Percentiles rank a stretch among this genome's conserved stretches.
These are phyloP conservation scores for Rhizoclosmatium sp. DNA, from an alignment of 192 early-diverging fungal species.

Conservation along the genomic window DNA sequence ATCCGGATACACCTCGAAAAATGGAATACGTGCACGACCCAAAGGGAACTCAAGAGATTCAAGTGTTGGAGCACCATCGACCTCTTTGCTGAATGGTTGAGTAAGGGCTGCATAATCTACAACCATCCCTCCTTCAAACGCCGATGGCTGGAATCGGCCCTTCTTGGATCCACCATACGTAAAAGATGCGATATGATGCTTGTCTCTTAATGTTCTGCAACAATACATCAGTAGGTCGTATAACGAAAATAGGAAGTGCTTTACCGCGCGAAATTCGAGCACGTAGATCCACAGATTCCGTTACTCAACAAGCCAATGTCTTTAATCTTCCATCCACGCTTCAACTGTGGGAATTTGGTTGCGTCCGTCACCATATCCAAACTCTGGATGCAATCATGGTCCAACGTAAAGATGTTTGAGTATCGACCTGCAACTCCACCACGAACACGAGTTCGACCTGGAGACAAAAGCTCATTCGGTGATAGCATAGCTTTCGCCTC, in stretches of 20 bases:
- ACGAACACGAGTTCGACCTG: not conserved
- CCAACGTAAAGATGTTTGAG: not conserved
- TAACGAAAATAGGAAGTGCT: not conserved
- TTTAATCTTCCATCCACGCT: slow-evolving; percentile 8
- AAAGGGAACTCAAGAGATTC: not conserved
- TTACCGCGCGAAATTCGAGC: slow-evolving; percentile 1
- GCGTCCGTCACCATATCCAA: slow-evolving; percentile 1
- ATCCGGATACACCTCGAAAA: slow-evolving; percentile 10
- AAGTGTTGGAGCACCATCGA: not conserved
- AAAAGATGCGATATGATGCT: not conserved
- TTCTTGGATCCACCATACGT: not conserved
- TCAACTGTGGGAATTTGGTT: not conserved
- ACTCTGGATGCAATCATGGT: not conserved
- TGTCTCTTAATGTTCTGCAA: not conserved
- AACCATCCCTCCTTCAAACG: slow-evolving; percentile 26
- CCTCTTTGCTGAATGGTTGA: not conserved
- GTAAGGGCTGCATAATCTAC: not conserved
- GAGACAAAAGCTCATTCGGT: not conserved
- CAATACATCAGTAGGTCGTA: not conserved
- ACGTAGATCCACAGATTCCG: slow-evolving; percentile 22
- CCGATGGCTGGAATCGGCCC: slow-evolving; percentile 5
- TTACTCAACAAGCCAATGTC: slow-evolving; percentile 6
- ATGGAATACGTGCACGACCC: not conserved
- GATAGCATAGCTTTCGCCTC: not conserved
- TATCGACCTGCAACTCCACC: not conserved